These are phyloP conservation scores for Leccinum insigne DNA, from an alignment of 1,284 basidiomycete genomes.

Conservation along the genomic window DNA sequence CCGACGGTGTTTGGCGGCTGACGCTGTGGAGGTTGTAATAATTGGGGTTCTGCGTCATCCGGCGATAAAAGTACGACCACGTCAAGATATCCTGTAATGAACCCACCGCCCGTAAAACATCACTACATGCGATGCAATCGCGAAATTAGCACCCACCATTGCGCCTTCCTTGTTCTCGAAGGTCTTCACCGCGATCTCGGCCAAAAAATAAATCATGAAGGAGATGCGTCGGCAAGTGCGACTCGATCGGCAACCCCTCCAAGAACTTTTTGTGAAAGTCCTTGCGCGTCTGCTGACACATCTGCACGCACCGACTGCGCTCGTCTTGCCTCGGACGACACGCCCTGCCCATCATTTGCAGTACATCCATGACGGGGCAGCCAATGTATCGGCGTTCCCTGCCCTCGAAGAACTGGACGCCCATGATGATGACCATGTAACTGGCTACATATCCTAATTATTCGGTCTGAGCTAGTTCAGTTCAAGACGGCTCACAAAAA, in stretches of 20 bases:
- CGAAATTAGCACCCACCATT: slow-evolving; percentile 56
- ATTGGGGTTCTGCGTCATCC: slow-evolving; percentile 94
- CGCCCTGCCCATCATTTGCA: slow-evolving; percentile 99
- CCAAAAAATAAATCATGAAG: slow-evolving; percentile 94
- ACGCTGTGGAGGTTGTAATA: slow-evolving; percentile 96
- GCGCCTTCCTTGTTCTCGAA: slow-evolving; percentile 45
- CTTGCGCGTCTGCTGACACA: slow-evolving; percentile 3
- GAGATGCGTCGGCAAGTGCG: slow-evolving; percentile 84
- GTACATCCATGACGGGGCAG: slow-evolving; percentile 96
- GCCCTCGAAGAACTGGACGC: slow-evolving; percentile 95
- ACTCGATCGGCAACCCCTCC: slow-evolving; percentile 51
- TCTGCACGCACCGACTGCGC: slow-evolving; percentile 67
- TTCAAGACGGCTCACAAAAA: background rate
- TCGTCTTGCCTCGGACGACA: slow-evolving; percentile 88
- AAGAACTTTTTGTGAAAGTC: slow-evolving; percentile 99
- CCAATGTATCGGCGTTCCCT: slow-evolving; percentile 88
- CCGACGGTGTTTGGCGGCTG: slow-evolving; percentile 90
- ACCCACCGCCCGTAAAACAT: too few species aligned
- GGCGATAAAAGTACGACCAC: slow-evolving; percentile 96
- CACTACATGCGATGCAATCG: background rate
- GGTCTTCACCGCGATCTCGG: slow-evolving; percentile 98
- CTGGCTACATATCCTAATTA: slow-evolving; percentile 84
- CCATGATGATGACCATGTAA: slow-evolving; percentile 99
- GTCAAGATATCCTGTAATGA: slow-evolving; percentile 79
- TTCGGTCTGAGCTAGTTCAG: background rate